Evolutionary conservation across 345 rosid genomes (phyloP).

Genomic region (Eucalyptus pumila): DNA sequence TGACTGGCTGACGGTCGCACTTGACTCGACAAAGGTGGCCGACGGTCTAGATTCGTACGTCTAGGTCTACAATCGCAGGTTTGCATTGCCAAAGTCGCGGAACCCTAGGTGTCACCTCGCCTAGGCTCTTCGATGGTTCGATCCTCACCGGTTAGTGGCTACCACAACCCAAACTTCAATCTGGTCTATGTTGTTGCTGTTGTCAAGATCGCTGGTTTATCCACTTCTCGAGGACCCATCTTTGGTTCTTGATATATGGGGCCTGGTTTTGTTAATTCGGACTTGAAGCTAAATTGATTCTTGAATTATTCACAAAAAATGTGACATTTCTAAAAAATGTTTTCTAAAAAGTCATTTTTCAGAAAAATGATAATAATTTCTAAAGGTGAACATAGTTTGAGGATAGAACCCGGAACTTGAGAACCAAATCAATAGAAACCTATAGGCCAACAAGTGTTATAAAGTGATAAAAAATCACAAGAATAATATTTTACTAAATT

Average conservation of each 20-base stretch:
- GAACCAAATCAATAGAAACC: accelerated
- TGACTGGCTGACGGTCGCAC: not conserved
- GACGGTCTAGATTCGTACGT: not conserved
- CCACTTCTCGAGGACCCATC: not conserved
- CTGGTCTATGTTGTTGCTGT: accelerated
- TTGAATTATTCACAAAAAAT: not conserved
- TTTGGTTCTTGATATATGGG: not conserved
- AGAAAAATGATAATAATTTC: too few species aligned
- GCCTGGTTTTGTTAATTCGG: not conserved
- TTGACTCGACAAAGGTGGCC: not conserved
- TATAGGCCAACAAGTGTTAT: too few species aligned
- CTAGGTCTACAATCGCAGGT: not conserved
- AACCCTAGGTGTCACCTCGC: not conserved
- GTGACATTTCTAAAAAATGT: too few species aligned
- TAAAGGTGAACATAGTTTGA: too few species aligned
- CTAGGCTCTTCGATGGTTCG: not conserved
- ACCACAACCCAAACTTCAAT: not conserved
- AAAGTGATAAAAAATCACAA: too few species aligned
- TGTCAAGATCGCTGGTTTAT: not conserved
- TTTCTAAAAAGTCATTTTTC: too few species aligned
- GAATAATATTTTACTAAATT: too few species aligned
- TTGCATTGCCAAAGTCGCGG: not conserved
- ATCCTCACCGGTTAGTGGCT: not conserved
- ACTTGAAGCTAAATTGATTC: not conserved
- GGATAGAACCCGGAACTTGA: accelerated